Percentiles rank a stretch among this genome's conserved stretches.
Conservation (phyloP, 129 eudicot species). For the Lonicera japonica region DNA sequence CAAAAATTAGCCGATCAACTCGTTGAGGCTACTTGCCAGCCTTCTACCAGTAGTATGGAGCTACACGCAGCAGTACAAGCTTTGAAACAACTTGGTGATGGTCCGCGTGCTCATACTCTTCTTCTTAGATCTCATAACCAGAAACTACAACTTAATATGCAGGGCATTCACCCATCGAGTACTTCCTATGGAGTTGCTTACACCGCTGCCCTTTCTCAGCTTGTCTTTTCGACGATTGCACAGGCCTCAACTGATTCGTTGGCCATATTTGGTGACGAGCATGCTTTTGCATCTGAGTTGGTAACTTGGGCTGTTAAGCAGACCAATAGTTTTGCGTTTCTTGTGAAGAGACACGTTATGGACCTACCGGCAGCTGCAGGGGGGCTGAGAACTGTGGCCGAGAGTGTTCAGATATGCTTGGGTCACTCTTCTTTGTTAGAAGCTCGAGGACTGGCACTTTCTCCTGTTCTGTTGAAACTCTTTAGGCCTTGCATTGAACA, state of each 20-base stretch:
- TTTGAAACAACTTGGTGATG: constrained; percentile 79
- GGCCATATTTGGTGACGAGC: constrained; percentile 74
- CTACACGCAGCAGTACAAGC: constrained; percentile 69
- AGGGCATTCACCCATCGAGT: constrained; percentile 45
- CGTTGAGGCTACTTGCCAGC: constrained; percentile 74
- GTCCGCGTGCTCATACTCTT: constrained; percentile 78
- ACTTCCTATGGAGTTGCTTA: constrained; percentile 51
- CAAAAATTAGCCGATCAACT: constrained; percentile 75
- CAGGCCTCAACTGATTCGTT: constrained; percentile 85
- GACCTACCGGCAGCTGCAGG: constrained; percentile 78
- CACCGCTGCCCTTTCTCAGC: constrained; percentile 70
- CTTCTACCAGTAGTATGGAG: constrained; percentile 60
- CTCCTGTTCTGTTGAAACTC: constrained; percentile 60
- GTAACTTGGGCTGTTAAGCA: constrained; percentile 84
- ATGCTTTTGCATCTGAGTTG: constrained; percentile 72
- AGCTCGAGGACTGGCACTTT: constrained; percentile 81
- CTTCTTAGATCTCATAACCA: constrained; percentile 65
- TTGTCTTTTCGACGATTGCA: constrained; percentile 76
- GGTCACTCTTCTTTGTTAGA: constrained; percentile 81
- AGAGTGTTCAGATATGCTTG: constrained; percentile 73
- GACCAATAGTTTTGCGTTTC: constrained; percentile 51
- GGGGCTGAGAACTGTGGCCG: constrained; percentile 60
- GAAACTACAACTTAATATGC: constrained; percentile 43
- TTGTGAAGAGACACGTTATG: constrained; percentile 54
- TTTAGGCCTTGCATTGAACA: constrained; percentile 78